Evolutionary conservation across 2,329 filamentous ascomycete species (phyloP).

Genomic region (Graphilbum ipis-grandicollis): DNA sequence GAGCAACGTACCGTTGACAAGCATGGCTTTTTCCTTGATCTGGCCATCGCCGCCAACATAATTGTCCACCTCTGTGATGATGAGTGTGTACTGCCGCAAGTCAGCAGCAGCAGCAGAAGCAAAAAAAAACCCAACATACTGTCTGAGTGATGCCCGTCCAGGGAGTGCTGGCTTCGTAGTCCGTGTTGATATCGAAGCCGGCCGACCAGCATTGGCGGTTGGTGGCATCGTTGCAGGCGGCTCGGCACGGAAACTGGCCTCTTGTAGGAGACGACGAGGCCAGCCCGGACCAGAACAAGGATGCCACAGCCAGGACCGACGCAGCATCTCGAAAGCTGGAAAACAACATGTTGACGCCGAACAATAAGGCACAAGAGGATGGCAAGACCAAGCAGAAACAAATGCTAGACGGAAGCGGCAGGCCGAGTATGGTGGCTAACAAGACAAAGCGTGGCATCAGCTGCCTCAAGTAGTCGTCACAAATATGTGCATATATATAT

Average conservation of each 20-base stretch:
- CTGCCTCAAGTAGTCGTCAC: no score
- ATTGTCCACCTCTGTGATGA: constrained; percentile 8
- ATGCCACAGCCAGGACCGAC: background rate
- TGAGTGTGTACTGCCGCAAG: constrained; percentile 7
- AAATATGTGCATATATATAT: no score
- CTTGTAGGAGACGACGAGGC: background rate
- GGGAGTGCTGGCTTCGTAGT: constrained; percentile 9
- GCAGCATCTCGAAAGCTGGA: no score
- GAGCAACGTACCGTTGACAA: constrained; percentile 6
- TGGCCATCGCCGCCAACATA: constrained; percentile 9
- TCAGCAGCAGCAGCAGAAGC: background rate
- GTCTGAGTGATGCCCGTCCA: constrained; percentile 7
- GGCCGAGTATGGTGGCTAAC: no score
- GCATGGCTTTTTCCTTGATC: constrained; percentile 9
- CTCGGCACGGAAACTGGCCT: no score
- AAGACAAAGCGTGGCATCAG: no score
- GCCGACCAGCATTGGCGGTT: constrained; percentile 9
- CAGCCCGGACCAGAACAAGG: background rate
- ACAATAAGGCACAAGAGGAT: no score
- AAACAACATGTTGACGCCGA: no score
- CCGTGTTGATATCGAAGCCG: constrained; percentile 10
- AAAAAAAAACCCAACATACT: background rate
- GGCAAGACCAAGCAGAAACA: no score
- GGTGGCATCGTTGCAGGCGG: constrained; percentile 8
- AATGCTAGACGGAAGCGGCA: no score